Evolutionary conservation across 257 asterid species (phyloP).

Genomic region (Solanum ahanhuiri): DNA sequence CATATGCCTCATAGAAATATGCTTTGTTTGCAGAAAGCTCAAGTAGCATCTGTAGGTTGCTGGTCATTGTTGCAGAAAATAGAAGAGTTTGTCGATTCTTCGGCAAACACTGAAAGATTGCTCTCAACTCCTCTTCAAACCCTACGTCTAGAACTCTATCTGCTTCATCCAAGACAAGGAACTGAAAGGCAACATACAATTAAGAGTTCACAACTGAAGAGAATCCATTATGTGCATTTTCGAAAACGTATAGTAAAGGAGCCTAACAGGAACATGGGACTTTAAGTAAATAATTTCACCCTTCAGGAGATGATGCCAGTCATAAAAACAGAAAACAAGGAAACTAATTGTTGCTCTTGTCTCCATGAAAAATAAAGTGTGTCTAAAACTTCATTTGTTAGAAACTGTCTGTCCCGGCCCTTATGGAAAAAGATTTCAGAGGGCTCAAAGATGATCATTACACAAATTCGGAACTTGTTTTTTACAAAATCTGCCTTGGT

Average conservation of each 20-base stretch:
- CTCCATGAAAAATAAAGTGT: neutral
- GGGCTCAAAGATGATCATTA: neutral
- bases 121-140: conserved; percentile 76
- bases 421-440: neutral
- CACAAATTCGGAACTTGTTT: neutral
- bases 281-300: neutral
- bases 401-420: neutral
- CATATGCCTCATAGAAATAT: conserved; percentile 73
- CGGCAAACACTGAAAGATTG: conserved; percentile 79
- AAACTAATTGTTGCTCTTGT: neutral
- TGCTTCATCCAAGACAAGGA: conserved; percentile 94
- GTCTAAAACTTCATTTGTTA: neutral
- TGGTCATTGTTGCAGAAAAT: conserved; percentile 92
- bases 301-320: neutral
- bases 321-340: neutral
- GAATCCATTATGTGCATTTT: neutral
- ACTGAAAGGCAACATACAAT: conserved; percentile 35
- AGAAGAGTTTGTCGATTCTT: conserved; percentile 81
- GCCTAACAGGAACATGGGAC: neutral
- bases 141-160: conserved; percentile 83
- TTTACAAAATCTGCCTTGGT: neutral
- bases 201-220: neutral
- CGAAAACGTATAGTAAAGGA: neutral
- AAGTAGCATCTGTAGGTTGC: conserved; percentile 58
- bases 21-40: conserved; percentile 89